Evolutionary conservation across 257 asterid species (phyloP), one percentile per base, ranked within the genome.

Genomic region (Ehretia macrophylla): DNA sequence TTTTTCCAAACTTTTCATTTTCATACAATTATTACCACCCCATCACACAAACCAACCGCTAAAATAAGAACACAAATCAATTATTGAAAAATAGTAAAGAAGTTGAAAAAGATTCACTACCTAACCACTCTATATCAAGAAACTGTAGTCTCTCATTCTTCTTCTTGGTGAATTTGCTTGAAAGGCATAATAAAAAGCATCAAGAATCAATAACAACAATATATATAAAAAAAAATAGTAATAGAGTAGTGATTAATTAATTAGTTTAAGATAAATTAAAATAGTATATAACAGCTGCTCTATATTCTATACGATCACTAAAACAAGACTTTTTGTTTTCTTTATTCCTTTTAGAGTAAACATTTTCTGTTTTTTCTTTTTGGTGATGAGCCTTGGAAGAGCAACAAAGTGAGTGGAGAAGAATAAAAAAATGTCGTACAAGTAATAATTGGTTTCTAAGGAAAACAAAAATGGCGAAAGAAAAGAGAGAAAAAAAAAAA

Each of bases 21-120:
- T 79, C 86, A 69, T 56, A 39, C 64, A 67, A 65, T 71, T 44
- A 70, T 55, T 70, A 54, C 69, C 53, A 80, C 64, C 56, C 58
- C 66, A 58, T 59, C 70, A 56, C 68, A 48, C 67, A 76, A 60
- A 73, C 54, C 66, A 66, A 65, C 51, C 58, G 53, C 27, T 57
- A 66, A 54, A 56, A 61, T 51, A 59, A 67, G 51, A 53, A 53
- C 38, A 55, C 59, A 59, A n/a, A n/a, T n/a, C n/a, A n/a, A 58
- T 35, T 44, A 51, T 46, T 61, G 40, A 32, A 39, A n/a, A 57
- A 59, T 42, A 58, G 50, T 38, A 42, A 17, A 56, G n/a, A 40
- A 60, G 16, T 12, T 60, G 55, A 39, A 54, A 27, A 17, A 14
- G 20, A 23, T 12, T 16, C 19, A 64, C 60, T 32, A 68, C 71